Evolutionary conservation across 2,329 filamentous ascomycete genomes (phyloP).

Genomic region (Aspergillus chevalieri): DNA sequence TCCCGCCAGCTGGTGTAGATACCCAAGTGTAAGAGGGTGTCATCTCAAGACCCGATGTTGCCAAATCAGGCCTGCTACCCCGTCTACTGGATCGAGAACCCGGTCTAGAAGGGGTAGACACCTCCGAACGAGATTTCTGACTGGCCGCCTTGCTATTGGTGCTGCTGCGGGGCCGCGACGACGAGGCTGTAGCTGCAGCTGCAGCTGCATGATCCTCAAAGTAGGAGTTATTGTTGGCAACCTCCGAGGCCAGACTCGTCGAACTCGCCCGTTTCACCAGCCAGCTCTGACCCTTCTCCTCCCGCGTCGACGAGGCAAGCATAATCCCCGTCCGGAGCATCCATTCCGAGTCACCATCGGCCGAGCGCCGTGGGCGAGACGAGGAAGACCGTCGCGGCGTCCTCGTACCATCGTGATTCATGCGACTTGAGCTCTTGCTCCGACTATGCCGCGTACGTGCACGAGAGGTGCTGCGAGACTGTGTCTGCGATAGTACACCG

Average conservation of each 20-base stretch:
- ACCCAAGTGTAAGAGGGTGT: slow-evolving; percentile 4
- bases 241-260: slow-evolving; percentile 45
- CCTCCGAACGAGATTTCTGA: slow-evolving; percentile 28
- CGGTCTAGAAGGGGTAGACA: slow-evolving; percentile 33
- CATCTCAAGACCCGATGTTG: slow-evolving; percentile 11
- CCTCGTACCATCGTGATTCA: slow-evolving; percentile 30
- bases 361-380: slow-evolving; percentile 7
- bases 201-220: background rate
- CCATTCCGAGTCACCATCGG: slow-evolving; percentile 47
- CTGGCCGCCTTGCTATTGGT: slow-evolving; percentile 13
- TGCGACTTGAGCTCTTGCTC: slow-evolving; percentile 30
- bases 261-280: slow-evolving; percentile 51
- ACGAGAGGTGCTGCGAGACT: slow-evolving; percentile 34
- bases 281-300: slow-evolving; percentile 60
- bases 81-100: slow-evolving; percentile 31
- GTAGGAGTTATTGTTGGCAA: slow-evolving; percentile 27
- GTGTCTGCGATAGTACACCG: slow-evolving; percentile 32
- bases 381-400: too few relatives aligned
- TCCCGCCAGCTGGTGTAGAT: slow-evolving; percentile 12
- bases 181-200: background rate
- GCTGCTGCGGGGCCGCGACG: slow-evolving; percentile 6
- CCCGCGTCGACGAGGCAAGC: slow-evolving; percentile 51
- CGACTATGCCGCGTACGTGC: slow-evolving; percentile 21
- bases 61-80: slow-evolving; percentile 19
- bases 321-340: slow-evolving; percentile 53